These are phyloP conservation scores for Eimeria mitis DNA, from an alignment of 169 alveolate genomes.

Conservation along the genomic window DNA sequence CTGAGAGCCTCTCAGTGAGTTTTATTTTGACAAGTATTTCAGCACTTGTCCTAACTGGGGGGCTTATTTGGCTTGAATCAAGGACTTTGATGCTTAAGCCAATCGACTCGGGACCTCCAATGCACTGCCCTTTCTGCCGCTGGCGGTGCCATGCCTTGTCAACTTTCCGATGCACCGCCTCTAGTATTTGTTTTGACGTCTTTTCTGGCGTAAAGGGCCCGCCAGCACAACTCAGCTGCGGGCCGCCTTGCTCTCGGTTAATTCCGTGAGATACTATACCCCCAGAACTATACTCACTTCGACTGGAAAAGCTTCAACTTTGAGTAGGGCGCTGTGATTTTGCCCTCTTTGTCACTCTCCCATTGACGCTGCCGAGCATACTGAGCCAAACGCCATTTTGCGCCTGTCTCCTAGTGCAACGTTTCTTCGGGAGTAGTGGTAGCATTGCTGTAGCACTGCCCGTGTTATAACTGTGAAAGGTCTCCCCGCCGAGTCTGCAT, in stretches of 20 bases:
- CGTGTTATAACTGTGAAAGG: neutral
- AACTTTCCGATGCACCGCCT: neutral
- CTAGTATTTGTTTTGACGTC: neutral
- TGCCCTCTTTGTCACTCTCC: neutral
- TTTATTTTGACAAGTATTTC: neutral
- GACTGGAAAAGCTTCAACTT: neutral
- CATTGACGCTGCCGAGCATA: neutral
- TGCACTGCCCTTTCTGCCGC: neutral
- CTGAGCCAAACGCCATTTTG: neutral
- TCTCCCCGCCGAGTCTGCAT: neutral
- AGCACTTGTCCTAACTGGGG: neutral
- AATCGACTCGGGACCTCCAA: neutral
- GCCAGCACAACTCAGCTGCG: neutral
- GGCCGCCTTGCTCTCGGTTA: neutral
- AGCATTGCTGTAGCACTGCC: neutral
- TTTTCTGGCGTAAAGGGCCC: neutral
- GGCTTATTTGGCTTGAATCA: neutral
- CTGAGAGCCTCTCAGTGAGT: neutral
- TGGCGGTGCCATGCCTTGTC: neutral
- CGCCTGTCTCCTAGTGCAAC: neutral
- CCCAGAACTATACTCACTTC: neutral
- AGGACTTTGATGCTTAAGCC: neutral
- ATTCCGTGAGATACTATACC: neutral
- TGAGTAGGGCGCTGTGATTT: neutral
- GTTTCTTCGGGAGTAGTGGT: no score